Conservation (phyloP, 2,329 filamentous ascomycete species). For the Diaporthe batatas region DNA sequence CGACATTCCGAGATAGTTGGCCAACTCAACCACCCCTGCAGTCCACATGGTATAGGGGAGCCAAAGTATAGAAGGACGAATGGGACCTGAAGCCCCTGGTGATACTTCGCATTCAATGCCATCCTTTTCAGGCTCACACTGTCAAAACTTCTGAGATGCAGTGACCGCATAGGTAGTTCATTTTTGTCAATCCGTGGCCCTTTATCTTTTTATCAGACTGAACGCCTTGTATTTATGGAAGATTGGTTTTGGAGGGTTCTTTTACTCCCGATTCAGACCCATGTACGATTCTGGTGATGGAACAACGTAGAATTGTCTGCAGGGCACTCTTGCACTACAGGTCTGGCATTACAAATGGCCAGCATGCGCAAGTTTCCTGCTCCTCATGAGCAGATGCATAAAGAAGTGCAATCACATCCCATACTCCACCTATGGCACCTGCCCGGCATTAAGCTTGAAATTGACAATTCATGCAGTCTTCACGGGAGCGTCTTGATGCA, state of each 20-base stretch:
- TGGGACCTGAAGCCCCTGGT: neutral
- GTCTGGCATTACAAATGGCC: too few species aligned
- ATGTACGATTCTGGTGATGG: too few species aligned
- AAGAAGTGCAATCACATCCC: neutral
- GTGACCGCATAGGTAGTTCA: too few species aligned
- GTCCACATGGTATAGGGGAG: neutral
- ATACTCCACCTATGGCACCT: neutral
- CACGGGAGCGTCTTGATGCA: neutral
- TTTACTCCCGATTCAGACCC: neutral
- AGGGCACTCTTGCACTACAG: too few species aligned
- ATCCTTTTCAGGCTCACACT: neutral
- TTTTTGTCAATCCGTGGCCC: neutral
- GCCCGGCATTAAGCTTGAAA: too few species aligned
- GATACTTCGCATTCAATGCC: neutral
- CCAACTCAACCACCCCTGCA: slow-evolving; percentile 9
- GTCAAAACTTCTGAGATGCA: too few species aligned
- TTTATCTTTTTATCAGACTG: too few species aligned
- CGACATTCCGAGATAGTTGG: too few species aligned
- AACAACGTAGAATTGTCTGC: neutral
- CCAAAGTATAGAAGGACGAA: neutral
- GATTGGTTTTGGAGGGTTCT: neutral
- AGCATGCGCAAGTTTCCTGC: too few species aligned
- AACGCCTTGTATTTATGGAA: neutral
- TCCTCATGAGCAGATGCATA: neutral
- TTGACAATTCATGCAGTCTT: neutral